Evolutionary conservation across 768 basidiomycete species (phyloP).

Genomic region (Xanthoconium stramineum): DNA sequence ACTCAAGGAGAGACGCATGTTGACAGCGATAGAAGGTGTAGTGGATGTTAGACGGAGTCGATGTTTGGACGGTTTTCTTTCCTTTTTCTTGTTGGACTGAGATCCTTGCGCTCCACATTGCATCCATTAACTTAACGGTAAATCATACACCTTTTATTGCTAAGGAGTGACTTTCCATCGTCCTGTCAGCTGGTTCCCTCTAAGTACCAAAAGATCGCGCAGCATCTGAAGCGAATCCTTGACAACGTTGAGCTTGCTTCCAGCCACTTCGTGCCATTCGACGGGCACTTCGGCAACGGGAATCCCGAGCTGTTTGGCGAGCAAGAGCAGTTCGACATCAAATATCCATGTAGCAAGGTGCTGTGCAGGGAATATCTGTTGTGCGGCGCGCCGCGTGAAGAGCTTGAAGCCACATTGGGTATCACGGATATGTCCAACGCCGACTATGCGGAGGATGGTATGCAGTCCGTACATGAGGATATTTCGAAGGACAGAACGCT

Average conservation of each 20-base stretch:
- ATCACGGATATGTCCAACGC: constrained; percentile 87
- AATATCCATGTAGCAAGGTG: constrained; percentile 95
- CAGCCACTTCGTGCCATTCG: constrained; percentile 90
- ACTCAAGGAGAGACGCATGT: constrained; percentile 23
- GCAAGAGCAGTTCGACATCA: constrained; percentile 87
- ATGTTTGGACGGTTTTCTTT: constrained; percentile 1
- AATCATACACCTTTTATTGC: constrained; percentile 23
- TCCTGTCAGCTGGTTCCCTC: constrained; percentile 77
- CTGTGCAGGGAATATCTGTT: constrained; percentile 79
- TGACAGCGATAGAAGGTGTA: constrained; percentile 23
- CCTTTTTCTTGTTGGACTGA: constrained; percentile 13
- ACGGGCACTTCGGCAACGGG: constrained; percentile 86
- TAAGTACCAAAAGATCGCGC: constrained; percentile 76
- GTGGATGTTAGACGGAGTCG: constrained; percentile 13
- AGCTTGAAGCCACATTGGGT: constrained; percentile 99
- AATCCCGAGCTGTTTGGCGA: constrained; percentile 75
- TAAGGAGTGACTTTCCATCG: constrained; percentile 55
- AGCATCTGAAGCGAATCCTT: constrained; percentile 88
- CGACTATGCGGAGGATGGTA: constrained; percentile 81
- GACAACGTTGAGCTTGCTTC: constrained; percentile 87
- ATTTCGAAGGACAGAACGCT: constrained; percentile 89
- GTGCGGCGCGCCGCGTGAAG: constrained; percentile 80
- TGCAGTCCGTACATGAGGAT: constrained; percentile 94
- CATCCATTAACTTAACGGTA: constrained; percentile 27
- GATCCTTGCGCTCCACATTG: constrained; percentile 2